Conservation (phyloP, 176 grass and related monocot species). For the Cenchrus fungigraminus region DNA sequence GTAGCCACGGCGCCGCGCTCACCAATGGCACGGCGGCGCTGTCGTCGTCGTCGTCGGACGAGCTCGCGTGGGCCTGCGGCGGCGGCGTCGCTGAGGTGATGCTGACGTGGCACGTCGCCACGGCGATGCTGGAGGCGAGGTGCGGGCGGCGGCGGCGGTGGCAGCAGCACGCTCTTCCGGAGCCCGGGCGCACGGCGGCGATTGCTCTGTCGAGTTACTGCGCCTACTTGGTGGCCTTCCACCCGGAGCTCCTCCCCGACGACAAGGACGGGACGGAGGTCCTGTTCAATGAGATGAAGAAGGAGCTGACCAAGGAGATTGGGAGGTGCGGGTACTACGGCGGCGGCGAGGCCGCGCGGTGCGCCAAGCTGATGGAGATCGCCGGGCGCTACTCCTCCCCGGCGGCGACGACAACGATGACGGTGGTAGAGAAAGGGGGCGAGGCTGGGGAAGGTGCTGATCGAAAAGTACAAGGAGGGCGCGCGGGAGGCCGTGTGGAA, state of each 20-base stretch:
- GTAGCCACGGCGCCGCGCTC: no score
- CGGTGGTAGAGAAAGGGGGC: neutral
- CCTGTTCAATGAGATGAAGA: neutral
- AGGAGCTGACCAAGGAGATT: neutral
- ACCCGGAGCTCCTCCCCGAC: neutral
- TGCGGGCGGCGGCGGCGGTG: neutral
- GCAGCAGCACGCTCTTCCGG: neutral
- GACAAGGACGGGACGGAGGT: neutral
- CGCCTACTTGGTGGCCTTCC: neutral
- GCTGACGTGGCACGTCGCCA: neutral
- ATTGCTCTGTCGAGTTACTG: neutral
- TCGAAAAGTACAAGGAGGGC: neutral
- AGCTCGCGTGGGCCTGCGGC: neutral
- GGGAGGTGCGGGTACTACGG: neutral
- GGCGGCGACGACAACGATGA: neutral
- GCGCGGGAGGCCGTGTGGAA: neutral
- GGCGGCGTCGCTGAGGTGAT: neutral
- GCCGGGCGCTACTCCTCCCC: neutral
- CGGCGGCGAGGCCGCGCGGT: neutral
- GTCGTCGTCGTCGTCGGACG: neutral
- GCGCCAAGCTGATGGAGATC: neutral
- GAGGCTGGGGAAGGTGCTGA: neutral
- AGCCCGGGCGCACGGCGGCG: neutral
- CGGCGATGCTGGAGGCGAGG: neutral
- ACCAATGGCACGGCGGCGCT: no score